A percentile compares a stretch with the other conserved stretches of the same genome.
Evolutionary conservation across 192 early-diverging fungal genomes (phyloP).

Genomic region (Coemansia sp.): DNA sequence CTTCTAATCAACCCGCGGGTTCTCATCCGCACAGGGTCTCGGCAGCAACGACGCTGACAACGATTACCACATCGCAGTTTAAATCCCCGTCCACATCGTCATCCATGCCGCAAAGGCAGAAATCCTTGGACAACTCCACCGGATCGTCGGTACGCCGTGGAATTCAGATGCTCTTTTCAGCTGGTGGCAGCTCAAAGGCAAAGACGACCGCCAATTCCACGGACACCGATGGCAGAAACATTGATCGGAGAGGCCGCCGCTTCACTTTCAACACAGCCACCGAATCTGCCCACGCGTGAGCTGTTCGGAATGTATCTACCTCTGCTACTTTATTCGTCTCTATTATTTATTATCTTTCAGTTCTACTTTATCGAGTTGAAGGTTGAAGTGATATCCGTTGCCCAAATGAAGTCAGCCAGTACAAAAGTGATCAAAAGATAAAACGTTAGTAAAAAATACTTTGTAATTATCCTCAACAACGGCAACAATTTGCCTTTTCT

Average conservation of each 20-base stretch:
- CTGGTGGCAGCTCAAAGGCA: constrained; percentile 1
- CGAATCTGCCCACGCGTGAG: constrained; percentile 10
- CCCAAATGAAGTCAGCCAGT: no score
- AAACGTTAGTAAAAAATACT: no score
- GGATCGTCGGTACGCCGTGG: constrained; percentile 1
- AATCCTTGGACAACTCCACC: neutral
- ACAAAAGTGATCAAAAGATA: no score
- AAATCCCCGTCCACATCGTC: constrained; percentile 4
- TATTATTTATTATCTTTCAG: no score
- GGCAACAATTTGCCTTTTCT: no score
- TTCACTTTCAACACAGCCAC: constrained; percentile 10
- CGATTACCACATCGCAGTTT: constrained; percentile 8
- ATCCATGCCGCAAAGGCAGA: neutral
- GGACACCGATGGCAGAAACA: neutral
- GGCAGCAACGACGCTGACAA: constrained; percentile 19
- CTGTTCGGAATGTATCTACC: neutral
- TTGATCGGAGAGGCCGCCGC: constrained; percentile 4
- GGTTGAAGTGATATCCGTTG: no score
- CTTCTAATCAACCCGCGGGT: neutral
- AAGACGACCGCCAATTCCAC: neutral
- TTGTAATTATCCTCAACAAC: no score
- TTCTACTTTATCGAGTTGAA: no score
- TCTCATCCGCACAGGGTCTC: constrained; percentile 17
- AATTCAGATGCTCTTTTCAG: neutral
- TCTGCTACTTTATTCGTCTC: neutral